Percentiles rank a stretch among this genome's conserved stretches.
phyloP scores from a whole-genome alignment of 495 filamentous ascomycete genomes.

The Choiromyces venosus region DNA sequence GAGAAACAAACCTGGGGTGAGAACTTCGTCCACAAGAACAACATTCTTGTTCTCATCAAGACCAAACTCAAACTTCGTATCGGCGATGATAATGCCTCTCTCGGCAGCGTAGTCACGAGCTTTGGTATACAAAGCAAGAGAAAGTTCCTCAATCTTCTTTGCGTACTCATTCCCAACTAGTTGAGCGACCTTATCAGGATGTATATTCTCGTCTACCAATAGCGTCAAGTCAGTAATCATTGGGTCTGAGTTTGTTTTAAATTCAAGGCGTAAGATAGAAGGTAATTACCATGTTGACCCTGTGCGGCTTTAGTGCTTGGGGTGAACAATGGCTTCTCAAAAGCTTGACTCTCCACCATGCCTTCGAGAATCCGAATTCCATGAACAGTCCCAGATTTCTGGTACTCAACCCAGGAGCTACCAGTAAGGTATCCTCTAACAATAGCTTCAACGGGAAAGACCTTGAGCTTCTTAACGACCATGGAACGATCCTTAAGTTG shows the following conservation, averaged over 20 bases:
- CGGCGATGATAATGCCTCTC: slow-evolving; percentile 84
- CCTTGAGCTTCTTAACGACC: slow-evolving; percentile 69
- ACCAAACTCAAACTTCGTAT: slow-evolving; percentile 76
- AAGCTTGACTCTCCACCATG: slow-evolving; percentile 63
- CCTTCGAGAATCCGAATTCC: slow-evolving; percentile 63
- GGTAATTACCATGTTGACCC: slow-evolving; percentile 55
- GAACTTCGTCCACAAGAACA: slow-evolving; percentile 83
- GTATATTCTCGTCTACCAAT: slow-evolving; percentile 75
- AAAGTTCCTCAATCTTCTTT: slow-evolving; percentile 64
- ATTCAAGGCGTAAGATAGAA: neutral
- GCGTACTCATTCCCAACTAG: slow-evolving; percentile 74
- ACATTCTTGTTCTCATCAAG: slow-evolving; percentile 72
- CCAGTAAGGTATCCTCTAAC: slow-evolving; percentile 94
- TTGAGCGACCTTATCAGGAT: slow-evolving; percentile 60
- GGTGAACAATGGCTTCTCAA: slow-evolving; percentile 73
- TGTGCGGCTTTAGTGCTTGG: slow-evolving; percentile 83
- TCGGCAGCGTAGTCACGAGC: slow-evolving; percentile 68
- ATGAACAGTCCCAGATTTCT: slow-evolving; percentile 70
- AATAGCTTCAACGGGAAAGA: slow-evolving; percentile 86
- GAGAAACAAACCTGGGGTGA: slow-evolving; percentile 55
- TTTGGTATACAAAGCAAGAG: slow-evolving; percentile 64
- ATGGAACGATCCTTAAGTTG: slow-evolving; percentile 66
- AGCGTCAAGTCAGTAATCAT: slow-evolving; percentile 3
- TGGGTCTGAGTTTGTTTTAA: neutral
- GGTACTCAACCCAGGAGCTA: slow-evolving; percentile 75